phyloP scores from a whole-genome alignment of 768 basidiomycete species.

The Trametes cinnabarina region DNA sequence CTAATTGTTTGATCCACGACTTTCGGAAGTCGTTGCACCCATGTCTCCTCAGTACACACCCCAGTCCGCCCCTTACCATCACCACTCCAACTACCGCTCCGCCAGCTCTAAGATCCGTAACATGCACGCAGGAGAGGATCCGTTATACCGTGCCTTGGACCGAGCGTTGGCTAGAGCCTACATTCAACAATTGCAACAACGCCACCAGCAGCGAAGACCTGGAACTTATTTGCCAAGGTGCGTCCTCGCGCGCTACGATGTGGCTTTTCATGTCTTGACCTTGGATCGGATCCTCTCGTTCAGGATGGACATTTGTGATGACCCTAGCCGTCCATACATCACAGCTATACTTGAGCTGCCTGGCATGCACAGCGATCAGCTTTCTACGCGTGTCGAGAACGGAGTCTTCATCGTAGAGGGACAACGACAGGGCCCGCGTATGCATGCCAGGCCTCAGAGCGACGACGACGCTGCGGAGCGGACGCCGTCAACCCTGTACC shows the following conservation, averaged over 20 bases:
- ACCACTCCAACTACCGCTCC: neutral
- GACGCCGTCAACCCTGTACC: constrained; percentile 24
- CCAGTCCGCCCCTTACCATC: neutral
- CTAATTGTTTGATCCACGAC: neutral
- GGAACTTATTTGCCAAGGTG: constrained; percentile 14
- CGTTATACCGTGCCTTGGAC: constrained; percentile 15
- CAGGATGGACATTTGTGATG: constrained; percentile 42
- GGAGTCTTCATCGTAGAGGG: constrained; percentile 36
- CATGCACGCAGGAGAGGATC: constrained; percentile 11
- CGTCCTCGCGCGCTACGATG: neutral
- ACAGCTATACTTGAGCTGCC: constrained; percentile 41
- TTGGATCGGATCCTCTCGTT: neutral
- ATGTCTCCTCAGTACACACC: constrained; percentile 13
- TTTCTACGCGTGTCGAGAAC: constrained; percentile 35
- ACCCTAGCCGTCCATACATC: constrained; percentile 32
- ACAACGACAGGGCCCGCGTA: constrained; percentile 26
- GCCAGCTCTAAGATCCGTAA: neutral
- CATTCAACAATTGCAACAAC: constrained; percentile 4
- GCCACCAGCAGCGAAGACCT: constrained; percentile 1
- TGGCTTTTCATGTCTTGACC: neutral
- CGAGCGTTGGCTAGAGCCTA: constrained; percentile 17
- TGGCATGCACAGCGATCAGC: constrained; percentile 36
- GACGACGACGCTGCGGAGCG: neutral
- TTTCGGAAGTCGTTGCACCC: too few relatives aligned
- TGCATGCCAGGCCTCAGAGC: constrained; percentile 10